phyloP scores from a whole-genome alignment of 1,139 yeast genomes.

The Yamadazyma jaroonii region DNA sequence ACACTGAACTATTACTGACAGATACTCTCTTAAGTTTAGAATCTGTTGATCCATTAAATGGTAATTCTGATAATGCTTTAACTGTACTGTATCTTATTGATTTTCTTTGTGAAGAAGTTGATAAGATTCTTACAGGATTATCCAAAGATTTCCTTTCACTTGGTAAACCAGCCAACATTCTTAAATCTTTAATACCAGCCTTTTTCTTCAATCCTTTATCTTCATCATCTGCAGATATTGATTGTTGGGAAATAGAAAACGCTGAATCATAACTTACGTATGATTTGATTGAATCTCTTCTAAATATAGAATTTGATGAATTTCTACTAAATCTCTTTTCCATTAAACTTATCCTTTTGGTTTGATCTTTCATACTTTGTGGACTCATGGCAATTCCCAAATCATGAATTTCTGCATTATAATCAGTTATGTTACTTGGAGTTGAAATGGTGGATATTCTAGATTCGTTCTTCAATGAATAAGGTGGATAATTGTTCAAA shows the following conservation, averaged over 20 bases:
- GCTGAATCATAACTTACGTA: conserved; percentile 58
- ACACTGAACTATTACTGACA: conserved; percentile 35
- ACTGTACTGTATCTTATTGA: conserved; percentile 40
- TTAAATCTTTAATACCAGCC: conserved; percentile 35
- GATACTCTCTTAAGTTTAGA: conserved; percentile 14
- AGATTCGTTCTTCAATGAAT: conserved; percentile 17
- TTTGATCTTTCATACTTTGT: conserved; percentile 23
- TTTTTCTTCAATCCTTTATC: conserved; percentile 31
- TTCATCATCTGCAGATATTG: conserved; percentile 14
- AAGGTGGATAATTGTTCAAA: conserved; percentile 12
- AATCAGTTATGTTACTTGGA: conserved; percentile 41
- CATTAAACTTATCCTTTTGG: conserved; percentile 26
- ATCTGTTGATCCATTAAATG: conserved; percentile 28
- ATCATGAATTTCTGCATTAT: conserved; percentile 43
- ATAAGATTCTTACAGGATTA: conserved; percentile 19
- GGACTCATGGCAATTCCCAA: conserved; percentile 48
- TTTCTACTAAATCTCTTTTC: conserved; percentile 25
- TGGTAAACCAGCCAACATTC: conserved; percentile 23
- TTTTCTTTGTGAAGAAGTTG: conserved; percentile 21
- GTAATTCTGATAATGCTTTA: conserved; percentile 42
- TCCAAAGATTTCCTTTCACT: conserved; percentile 23
- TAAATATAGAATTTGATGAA: conserved; percentile 27
- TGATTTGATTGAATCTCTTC: conserved; percentile 44
- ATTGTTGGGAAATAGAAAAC: conserved; percentile 35
- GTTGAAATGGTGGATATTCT: conserved; percentile 33